Evolutionary conservation across 2,329 filamentous ascomycete genomes (phyloP).

Genomic region (Diaporthe citri): DNA sequence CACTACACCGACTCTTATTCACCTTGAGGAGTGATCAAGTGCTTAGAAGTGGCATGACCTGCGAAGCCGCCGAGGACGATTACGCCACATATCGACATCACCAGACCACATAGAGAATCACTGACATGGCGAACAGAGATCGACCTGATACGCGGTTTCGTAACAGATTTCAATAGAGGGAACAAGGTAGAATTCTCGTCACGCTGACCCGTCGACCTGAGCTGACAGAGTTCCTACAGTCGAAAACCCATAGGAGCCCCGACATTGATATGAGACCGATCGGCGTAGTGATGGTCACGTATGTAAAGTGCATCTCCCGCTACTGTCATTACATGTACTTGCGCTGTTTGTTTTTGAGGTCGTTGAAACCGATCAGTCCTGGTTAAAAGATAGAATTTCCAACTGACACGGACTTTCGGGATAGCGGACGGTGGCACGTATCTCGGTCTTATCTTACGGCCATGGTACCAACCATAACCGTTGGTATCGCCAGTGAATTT

Average conservation of each 20-base stretch:
- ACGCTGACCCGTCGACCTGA: background rate
- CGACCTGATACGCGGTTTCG: background rate
- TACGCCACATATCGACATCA: background rate
- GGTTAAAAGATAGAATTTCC: too few relatives aligned
- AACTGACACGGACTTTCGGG: background rate
- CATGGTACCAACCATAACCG: background rate
- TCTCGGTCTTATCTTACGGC: accelerated
- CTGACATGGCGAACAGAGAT: background rate
- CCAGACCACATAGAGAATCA: background rate
- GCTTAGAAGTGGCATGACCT: background rate
- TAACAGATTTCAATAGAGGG: background rate
- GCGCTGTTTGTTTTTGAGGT: background rate
- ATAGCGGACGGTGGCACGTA: background rate
- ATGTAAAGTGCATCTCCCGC: background rate
- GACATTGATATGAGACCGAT: background rate
- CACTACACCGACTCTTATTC: too few relatives aligned
- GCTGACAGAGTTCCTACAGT: background rate
- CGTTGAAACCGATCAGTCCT: background rate
- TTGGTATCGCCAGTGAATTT: constrained; percentile 1
- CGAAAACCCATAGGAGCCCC: accelerated
- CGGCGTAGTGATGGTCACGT: background rate
- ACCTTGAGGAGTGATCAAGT: background rate
- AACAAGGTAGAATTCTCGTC: background rate
- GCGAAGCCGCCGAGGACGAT: too few relatives aligned
- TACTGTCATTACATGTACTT: too few relatives aligned